Conservation (phyloP, 2,329 filamentous ascomycete species). For the Aspergillus sclerotialis region DNA sequence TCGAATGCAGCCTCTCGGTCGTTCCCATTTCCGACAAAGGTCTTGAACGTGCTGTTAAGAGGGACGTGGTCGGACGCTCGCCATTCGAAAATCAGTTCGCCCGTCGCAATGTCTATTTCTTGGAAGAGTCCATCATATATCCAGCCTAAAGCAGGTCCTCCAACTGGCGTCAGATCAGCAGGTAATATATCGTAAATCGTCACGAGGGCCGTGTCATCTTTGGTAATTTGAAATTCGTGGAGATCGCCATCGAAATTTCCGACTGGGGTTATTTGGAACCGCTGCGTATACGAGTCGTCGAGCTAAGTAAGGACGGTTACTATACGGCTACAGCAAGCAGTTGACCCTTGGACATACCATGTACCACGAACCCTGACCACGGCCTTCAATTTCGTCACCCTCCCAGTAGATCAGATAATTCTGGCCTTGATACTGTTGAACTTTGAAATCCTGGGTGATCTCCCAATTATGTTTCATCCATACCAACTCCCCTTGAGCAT, state of each 20-base stretch:
- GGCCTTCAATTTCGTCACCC: conserved; percentile 12
- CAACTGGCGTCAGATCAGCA: conserved; percentile 19
- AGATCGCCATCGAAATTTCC: conserved; percentile 21
- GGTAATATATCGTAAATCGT: conserved; percentile 22
- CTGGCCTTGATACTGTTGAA: conserved; percentile 17
- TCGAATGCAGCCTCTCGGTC: conserved; percentile 37
- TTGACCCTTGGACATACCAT: conserved; percentile 11
- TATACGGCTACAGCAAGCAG: neutral
- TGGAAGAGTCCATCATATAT: conserved; percentile 25
- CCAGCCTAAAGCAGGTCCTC: conserved; percentile 21
- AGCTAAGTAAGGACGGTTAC: conserved; percentile 9
- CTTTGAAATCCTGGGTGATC: conserved; percentile 19
- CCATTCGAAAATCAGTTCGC: conserved; percentile 30
- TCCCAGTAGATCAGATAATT: conserved; percentile 22
- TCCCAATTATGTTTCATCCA: conserved; percentile 19
- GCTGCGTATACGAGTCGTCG: conserved; percentile 17
- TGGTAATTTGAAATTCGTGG: conserved; percentile 28
- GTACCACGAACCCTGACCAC: conserved; percentile 17
- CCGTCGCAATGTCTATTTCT: conserved; percentile 30
- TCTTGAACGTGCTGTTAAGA: conserved; percentile 15
- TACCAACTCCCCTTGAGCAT: conserved; percentile 18
- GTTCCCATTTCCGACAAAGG: conserved; percentile 5
- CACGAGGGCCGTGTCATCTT: conserved; percentile 23
- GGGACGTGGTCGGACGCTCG: conserved; percentile 26
- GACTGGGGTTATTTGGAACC: conserved; percentile 12